Base-by-base conservation (phyloP, 192 early-diverging fungal genomes). In the Spizellomyces punctatus region DNA sequence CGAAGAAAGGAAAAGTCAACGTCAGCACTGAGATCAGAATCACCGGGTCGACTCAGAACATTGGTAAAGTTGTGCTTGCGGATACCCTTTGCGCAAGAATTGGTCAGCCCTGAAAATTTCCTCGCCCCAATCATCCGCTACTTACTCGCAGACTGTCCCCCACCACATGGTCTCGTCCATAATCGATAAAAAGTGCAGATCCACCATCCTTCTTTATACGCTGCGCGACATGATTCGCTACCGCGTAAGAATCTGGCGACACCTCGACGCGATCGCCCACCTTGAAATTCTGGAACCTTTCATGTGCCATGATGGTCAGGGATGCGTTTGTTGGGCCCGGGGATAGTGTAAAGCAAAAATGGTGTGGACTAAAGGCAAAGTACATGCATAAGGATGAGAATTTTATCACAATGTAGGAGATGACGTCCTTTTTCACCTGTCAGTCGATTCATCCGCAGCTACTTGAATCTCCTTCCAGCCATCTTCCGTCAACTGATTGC, bases 401-500 rank as follows among this genome's bases (percentile, higher is more conserved):
- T 2, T 3, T 3, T 3, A 36, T 36, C 27, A 36, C 27, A 36
- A 36, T 36, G 3, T 36, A 36, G 27, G 27, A 36, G 3, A 36
- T 36, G 27, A 36, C 27, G 27, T 36, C 27, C 1, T 36, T 36
- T 0, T 36, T 67, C 71, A 86, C 87, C 73, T 81, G 45, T 83
- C 74, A 6, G 70, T 57, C 8, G 83, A 83, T 19, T 93, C 91
- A 54, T 95, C 92, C 1, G 93, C 70, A 73, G 94, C 94, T 4
- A 99, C 88, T 19, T 96, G 72, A 12, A 98, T 81, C 74, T 99
- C 97, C 46, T 91, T 84, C 96, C 95, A 98, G 14, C 92, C 92
- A n/a, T 88, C 78, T 0, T 79, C 68, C 7, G 90, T 91, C 69
- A 82, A 82, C 82, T 94, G 48, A 17, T 14, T 10, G 46, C 27